Conservation (phyloP, 225 moss, liverwort and hornwort genomes). For the Sphagnum contortum region DNA sequence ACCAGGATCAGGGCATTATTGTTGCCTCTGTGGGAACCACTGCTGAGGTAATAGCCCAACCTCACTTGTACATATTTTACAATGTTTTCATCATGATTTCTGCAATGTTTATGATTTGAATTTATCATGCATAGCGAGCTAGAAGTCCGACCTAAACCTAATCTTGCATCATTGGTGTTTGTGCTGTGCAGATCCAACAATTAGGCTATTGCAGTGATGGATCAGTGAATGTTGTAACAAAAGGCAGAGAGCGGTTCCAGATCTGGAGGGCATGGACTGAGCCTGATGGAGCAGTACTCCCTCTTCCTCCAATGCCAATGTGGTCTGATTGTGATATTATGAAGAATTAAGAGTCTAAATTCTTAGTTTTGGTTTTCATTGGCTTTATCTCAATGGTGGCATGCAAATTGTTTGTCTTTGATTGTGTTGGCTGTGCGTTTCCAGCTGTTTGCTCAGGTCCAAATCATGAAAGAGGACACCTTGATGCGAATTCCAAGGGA, state of each 20-base stretch:
- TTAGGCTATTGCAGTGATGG: slow-evolving; percentile 54
- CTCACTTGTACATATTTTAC: too few relatives aligned
- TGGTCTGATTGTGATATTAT: too few relatives aligned
- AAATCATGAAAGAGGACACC: slow-evolving; percentile 81
- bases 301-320: too few relatives aligned
- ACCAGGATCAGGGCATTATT: slow-evolving; percentile 33
- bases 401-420: too few relatives aligned
- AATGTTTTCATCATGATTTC: too few relatives aligned
- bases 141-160: too few relatives aligned
- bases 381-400: too few relatives aligned
- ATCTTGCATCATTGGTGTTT: background rate
- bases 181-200: slow-evolving; percentile 44
- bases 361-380: too few relatives aligned
- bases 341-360: too few relatives aligned
- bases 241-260: slow-evolving; percentile 78
- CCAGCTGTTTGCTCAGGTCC: slow-evolving; percentile 88
- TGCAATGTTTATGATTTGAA: too few relatives aligned
- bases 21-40: slow-evolving; percentile 86
- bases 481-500: slow-evolving; percentile 47
- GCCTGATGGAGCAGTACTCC: slow-evolving; percentile 68
- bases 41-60: slow-evolving; percentile 44
- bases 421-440: background rate
- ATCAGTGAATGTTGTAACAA: slow-evolving; percentile 85
- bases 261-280: slow-evolving; percentile 71
- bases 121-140: too few relatives aligned